Conservation (phyloP, 202 grass and related monocot species). For the Schoenoplectus triqueter region DNA sequence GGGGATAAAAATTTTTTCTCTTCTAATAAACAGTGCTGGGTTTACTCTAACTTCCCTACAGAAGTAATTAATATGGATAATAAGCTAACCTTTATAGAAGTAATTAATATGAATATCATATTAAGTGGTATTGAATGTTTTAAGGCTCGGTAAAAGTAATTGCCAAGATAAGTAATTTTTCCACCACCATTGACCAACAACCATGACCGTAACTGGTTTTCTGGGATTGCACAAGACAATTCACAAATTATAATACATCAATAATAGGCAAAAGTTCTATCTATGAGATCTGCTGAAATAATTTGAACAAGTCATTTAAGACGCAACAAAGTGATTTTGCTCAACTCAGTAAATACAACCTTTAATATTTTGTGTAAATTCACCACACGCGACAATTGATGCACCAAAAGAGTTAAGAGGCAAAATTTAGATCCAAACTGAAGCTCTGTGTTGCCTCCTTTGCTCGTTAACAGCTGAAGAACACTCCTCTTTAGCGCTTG, state of each 20-base stretch:
- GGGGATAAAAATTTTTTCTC: too few species aligned
- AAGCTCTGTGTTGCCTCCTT: constrained; percentile 78
- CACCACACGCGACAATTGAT: constrained; percentile 13
- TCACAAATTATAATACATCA: not conserved
- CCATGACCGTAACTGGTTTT: constrained; percentile 82
- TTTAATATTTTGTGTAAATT: not conserved
- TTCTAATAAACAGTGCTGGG: too few species aligned
- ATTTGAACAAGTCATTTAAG: too few species aligned
- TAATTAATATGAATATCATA: not conserved
- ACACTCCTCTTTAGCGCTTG: constrained; percentile 74
- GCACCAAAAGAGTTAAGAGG: not conserved
- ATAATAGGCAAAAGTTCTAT: too few species aligned
- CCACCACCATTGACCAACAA: constrained; percentile 95
- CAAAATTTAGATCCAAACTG: constrained; percentile 85
- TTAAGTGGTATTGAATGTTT: not conserved
- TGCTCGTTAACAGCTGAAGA: constrained; percentile 71
- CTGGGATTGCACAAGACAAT: constrained; percentile 41
- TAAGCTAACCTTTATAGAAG: not conserved
- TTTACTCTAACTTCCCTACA: too few species aligned
- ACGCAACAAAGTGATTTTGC: not conserved
- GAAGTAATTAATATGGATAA: not conserved
- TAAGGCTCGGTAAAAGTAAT: not conserved
- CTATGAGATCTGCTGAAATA: too few species aligned
- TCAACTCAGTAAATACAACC: not conserved
- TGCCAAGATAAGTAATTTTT: constrained; percentile 90